Percentiles rank a stretch among this genome's conserved stretches.
Evolutionary conservation across 1,284 basidiomycete species (phyloP).

Genomic region (Thelephora terrestris): DNA sequence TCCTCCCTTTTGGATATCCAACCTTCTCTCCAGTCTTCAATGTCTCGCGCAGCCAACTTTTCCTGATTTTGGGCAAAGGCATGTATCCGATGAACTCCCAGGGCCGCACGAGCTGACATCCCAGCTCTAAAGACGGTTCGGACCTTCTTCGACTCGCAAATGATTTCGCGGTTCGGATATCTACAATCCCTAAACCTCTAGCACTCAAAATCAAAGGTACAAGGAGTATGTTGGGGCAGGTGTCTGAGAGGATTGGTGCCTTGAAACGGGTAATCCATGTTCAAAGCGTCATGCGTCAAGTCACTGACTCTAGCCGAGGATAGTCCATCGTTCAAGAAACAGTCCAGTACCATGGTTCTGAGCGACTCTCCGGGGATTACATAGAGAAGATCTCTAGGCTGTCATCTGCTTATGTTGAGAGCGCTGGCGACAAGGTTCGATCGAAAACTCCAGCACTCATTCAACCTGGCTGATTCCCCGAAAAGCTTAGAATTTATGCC

Average conservation of each 20-base stretch:
- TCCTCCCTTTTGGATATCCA: background rate
- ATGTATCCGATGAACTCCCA: constrained; percentile 9
- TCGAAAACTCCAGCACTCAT: too few species aligned
- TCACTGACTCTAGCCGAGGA: constrained; percentile 1
- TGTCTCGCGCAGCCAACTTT: constrained; percentile 49
- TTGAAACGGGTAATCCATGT: constrained; percentile 36
- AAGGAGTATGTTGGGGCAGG: constrained; percentile 32
- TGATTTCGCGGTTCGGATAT: constrained; percentile 50
- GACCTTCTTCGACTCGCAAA: constrained; percentile 49
- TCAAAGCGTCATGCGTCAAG: constrained; percentile 3
- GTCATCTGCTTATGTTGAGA: constrained; percentile 51
- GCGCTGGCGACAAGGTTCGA: constrained; percentile 28
- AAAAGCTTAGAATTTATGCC: constrained; percentile 46
- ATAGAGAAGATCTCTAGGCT: constrained; percentile 57
- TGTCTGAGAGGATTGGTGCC: constrained; percentile 33
- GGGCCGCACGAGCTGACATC: background rate
- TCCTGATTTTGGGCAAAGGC: constrained; percentile 68
- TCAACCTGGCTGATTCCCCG: background rate
- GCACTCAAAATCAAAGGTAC: constrained; percentile 50
- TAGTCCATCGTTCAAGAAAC: constrained; percentile 43
- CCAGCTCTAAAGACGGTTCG: constrained; percentile 40
- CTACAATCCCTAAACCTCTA: constrained; percentile 44
- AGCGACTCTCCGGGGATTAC: constrained; percentile 31
- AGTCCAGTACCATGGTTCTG: constrained; percentile 36
- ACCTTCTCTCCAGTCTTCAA: constrained; percentile 35